Evolutionary conservation across 257 asterid genomes (phyloP).

Genomic region (Catharanthus roseus): DNA sequence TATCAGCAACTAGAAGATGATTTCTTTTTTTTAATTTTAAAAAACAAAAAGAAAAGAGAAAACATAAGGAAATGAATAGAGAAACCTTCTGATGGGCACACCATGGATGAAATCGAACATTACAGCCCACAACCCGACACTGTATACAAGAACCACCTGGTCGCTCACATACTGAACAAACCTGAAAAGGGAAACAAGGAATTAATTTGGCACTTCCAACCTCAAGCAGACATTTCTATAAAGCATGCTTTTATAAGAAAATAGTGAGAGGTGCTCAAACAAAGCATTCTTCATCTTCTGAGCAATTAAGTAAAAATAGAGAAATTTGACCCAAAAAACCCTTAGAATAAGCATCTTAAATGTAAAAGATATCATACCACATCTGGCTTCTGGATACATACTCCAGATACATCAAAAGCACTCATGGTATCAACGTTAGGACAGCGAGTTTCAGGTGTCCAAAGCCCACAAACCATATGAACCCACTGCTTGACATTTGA

Average conservation of each 20-base stretch:
- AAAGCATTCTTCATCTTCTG: neutral
- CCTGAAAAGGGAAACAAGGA: slow-evolving; percentile 11
- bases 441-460: slow-evolving; percentile 29
- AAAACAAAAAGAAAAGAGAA: neutral
- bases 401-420: slow-evolving; percentile 31
- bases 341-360: neutral
- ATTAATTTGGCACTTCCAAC: neutral
- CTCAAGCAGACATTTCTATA: neutral
- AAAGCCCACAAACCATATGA: slow-evolving; percentile 34
- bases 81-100: slow-evolving; percentile 34
- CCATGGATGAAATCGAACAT: slow-evolving; percentile 30
- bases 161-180: slow-evolving; percentile 27
- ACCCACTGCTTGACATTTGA: slow-evolving; percentile 30
- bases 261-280: neutral
- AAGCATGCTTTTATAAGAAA: neutral
- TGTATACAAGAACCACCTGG: slow-evolving; percentile 29
- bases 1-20: neutral
- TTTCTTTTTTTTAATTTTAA: neutral
- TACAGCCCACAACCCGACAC: slow-evolving; percentile 25
- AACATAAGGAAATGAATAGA: neutral
- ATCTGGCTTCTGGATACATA: slow-evolving; percentile 5
- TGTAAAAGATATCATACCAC: slow-evolving; percentile 8
- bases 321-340: neutral
- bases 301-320: no score
- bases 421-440: slow-evolving; percentile 27